Evolutionary conservation across 495 filamentous ascomycete genomes (phyloP).

Genomic region (Penicillium parvum): DNA sequence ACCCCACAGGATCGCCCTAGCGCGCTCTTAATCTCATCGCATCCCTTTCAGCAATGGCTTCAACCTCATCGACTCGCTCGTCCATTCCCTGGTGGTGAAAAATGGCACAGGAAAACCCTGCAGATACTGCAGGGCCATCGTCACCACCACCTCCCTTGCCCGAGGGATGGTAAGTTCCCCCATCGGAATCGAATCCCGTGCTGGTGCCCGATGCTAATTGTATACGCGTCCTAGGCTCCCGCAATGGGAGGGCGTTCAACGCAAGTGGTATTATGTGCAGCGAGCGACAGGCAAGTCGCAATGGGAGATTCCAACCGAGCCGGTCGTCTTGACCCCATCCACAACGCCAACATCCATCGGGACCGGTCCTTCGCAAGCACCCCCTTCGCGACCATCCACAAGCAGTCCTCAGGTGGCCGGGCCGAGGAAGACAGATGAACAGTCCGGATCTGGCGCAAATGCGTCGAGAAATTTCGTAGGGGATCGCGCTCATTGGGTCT

Average conservation of each 20-base stretch:
- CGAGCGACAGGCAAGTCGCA: conserved; percentile 68
- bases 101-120: conserved; percentile 42
- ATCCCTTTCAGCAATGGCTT: conserved; percentile 1
- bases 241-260: conserved; percentile 71
- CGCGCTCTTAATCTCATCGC: conserved; percentile 5
- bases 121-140: conserved; percentile 64
- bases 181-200: not conserved
- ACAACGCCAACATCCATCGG: conserved; percentile 32
- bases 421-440: conserved; percentile 10
- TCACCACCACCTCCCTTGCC: conserved; percentile 65
- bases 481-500: conserved; percentile 22
- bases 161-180: conserved; percentile 57
- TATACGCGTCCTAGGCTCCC: conserved; percentile 52
- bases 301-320: conserved; percentile 71
- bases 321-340: conserved; percentile 42
- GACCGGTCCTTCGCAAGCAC: conserved; percentile 27
- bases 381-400: conserved; percentile 14
- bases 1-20: conserved; percentile 26
- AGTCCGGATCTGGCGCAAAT: conserved; percentile 14
- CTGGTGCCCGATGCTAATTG: conserved; percentile 1
- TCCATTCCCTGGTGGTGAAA: conserved; percentile 1
- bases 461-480: conserved; percentile 30
- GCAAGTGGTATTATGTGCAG: conserved; percentile 79
- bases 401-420: conserved; percentile 13
- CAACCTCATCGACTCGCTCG: not conserved